A percentile compares a stretch with the other conserved stretches of the same genome.
phyloP scores from a whole-genome alignment of 1,139 yeast species.

The Saccharomyces hybrid region DNA sequence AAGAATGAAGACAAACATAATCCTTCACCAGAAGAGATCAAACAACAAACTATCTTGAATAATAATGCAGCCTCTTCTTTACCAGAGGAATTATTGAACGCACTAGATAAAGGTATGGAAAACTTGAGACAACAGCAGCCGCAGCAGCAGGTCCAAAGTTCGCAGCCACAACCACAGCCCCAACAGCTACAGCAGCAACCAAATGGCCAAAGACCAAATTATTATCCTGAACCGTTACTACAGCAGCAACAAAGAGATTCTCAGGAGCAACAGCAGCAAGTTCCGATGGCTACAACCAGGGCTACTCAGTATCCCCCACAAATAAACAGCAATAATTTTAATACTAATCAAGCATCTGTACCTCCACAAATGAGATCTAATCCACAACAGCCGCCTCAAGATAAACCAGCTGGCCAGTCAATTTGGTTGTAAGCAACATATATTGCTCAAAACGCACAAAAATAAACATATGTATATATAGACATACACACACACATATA shows the following conservation, averaged over 20 bases:
- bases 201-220: conserved; percentile 13
- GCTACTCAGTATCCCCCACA: conserved; percentile 15
- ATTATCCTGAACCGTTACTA: conserved; percentile 24
- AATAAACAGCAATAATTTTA: background rate
- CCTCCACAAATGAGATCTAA: background rate
- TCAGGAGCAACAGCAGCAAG: conserved; percentile 13
- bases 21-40: conserved; percentile 31
- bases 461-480: background rate
- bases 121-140: conserved; percentile 19
- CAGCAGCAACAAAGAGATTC: conserved; percentile 20
- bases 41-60: conserved; percentile 26
- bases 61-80: conserved; percentile 23
- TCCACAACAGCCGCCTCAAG: background rate
- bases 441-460: background rate
- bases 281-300: conserved; percentile 10
- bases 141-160: conserved; percentile 10
- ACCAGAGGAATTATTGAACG: conserved; percentile 24
- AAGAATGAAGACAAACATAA: conserved; percentile 28
- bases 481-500: background rate
- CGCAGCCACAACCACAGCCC: conserved; percentile 8
- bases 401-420: background rate
- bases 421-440: background rate
- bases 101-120: conserved; percentile 28
- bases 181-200: conserved; percentile 44
- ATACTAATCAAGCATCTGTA: background rate